phyloP scores from a whole-genome alignment of 345 rosid species.

The Euphorbia peplus region DNA sequence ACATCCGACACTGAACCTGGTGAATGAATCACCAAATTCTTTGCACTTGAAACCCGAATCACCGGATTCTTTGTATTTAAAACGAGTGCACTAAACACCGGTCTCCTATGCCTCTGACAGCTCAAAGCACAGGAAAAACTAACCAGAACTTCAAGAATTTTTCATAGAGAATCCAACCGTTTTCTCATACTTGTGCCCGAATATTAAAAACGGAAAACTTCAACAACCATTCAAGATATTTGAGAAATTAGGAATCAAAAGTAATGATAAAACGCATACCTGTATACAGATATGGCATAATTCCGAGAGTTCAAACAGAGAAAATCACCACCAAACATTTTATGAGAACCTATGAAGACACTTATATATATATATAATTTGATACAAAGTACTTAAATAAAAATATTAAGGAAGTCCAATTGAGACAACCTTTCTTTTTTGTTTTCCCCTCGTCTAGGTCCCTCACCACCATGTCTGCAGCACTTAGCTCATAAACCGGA shows the following conservation, averaged over 20 bases:
- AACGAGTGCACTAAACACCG: too few species aligned
- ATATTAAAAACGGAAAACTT: too few species aligned
- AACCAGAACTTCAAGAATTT: too few species aligned
- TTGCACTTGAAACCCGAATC: too few species aligned
- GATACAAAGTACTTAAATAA: conserved; percentile 29
- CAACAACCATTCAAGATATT: neutral
- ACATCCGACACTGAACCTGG: too few species aligned
- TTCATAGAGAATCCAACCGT: too few species aligned
- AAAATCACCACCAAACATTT: neutral
- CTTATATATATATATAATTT: conserved; percentile 21
- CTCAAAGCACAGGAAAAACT: too few species aligned
- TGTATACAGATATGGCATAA: too few species aligned
- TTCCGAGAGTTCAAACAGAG: neutral
- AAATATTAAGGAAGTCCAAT: conserved; percentile 40
- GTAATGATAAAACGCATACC: neutral
- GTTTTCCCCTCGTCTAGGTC: conserved; percentile 68
- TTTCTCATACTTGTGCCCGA: neutral
- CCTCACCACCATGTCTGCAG: conserved; percentile 90
- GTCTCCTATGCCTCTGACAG: too few species aligned
- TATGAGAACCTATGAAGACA: neutral
- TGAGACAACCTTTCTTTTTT: conserved; percentile 26
- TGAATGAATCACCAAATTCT: too few species aligned
- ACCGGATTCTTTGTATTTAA: too few species aligned
- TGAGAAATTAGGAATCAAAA: neutral
- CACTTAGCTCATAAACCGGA: conserved; percentile 84